phyloP scores from a whole-genome alignment of 2,329 filamentous ascomycete genomes.

The Venturia carpophila region DNA sequence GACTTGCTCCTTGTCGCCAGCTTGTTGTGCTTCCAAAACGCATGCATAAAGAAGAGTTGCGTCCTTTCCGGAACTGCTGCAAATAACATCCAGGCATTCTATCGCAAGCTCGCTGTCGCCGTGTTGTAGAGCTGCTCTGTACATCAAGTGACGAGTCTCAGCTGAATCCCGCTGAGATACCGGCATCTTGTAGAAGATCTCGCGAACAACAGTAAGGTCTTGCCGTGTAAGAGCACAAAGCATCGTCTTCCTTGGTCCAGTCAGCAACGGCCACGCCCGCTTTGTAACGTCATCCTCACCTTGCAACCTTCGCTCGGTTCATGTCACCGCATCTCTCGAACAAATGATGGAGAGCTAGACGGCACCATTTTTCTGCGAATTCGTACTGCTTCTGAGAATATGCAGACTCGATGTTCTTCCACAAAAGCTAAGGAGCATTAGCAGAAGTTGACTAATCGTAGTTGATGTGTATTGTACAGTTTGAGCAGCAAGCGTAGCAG shows the following conservation, averaged over 20 bases:
- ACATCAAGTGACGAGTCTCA: constrained; percentile 65
- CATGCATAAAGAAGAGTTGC: constrained; percentile 69
- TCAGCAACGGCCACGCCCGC: background rate
- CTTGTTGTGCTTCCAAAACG: constrained; percentile 64
- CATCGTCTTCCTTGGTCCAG: constrained; percentile 58
- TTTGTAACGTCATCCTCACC: constrained; percentile 36
- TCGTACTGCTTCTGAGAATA: constrained; percentile 47
- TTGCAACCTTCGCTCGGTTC: constrained; percentile 61
- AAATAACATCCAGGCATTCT: constrained; percentile 56
- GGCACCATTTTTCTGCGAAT: constrained; percentile 62
- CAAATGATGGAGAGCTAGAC: constrained; percentile 55
- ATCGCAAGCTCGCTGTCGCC: constrained; percentile 51
- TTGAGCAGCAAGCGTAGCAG: constrained; percentile 59
- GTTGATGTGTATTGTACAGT: constrained; percentile 43
- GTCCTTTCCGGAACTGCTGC: constrained; percentile 44
- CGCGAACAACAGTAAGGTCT: constrained; percentile 47
- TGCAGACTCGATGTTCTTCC: constrained; percentile 64
- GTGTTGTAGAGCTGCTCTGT: constrained; percentile 58
- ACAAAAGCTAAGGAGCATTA: constrained; percentile 55
- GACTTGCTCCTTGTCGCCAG: constrained; percentile 54
- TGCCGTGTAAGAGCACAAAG: constrained; percentile 57
- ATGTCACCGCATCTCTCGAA: constrained; percentile 58
- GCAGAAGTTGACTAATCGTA: background rate
- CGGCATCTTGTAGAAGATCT: constrained; percentile 53
- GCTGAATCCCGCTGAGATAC: constrained; percentile 50